Base-by-base conservation (phyloP, 2,329 filamentous ascomycete species). In the Elsinoe ampelina region DNA sequence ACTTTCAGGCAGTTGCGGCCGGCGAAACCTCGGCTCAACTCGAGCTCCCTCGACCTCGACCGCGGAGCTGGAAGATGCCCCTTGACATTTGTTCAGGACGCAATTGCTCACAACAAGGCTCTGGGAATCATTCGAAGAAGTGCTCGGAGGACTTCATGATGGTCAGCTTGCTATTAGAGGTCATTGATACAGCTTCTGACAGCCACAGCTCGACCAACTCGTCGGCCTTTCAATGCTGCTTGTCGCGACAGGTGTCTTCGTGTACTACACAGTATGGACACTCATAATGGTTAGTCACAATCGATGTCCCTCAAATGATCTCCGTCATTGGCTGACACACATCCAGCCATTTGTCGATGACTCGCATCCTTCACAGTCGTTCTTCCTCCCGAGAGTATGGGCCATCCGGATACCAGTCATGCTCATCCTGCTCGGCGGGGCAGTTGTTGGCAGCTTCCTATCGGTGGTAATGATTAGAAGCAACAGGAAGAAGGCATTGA, bases 351-450 rank as follows among this genome's bases (percentile, higher is more conserved):
- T 98, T 73, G 93, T 98, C 73, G 93, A 98, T 73, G 82, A 87
- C 58, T 89, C 89, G 71, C 93, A 98, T 73, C 85, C 89, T 58
- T 85, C 97, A 58, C 93, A 98, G 71, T 86, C 86, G 71, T 80
- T 97, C 77, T 98, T 98, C 77, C 93, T 89, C 61, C 92, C 92
- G 47, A 91, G 93, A 71, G 91, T 95, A 71, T 98, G 93, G 93
- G 93, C 93, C 60, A 95, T 98, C 71, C 91, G 93, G 72, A 93
- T 98, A 68, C 93, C 93, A 65, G 92, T 98, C 66, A 95, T 98
- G 71, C 84, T 98, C 64, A 86, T 96, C 61, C 84, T 98, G 47
- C 80, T 98, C 63, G 91, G 86, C 62, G 91, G 86, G 59, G 90
- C 93, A 59, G 90, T 98, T 59, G 92, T 98, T 60, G 93, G 93